Percentiles rank a stretch among this genome's conserved stretches.
Conservation (phyloP, 1,284 basidiomycete genomes). For the Meira miltonrushii region DNA sequence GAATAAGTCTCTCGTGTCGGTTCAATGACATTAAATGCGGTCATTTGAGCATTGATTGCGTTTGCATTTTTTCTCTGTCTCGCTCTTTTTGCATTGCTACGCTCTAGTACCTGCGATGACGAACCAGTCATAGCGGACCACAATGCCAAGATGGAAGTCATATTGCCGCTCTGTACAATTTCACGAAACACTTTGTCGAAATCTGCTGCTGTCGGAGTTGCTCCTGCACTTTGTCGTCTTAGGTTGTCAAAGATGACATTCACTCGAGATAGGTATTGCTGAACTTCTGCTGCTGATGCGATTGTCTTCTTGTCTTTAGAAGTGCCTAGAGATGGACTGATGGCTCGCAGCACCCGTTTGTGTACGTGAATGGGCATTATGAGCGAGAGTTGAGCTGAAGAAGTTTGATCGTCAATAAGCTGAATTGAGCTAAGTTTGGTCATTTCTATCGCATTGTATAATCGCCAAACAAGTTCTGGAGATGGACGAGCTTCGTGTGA, state of each 20-base stretch:
- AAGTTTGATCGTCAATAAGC: constrained; percentile 1
- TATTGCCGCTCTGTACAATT: constrained; percentile 15
- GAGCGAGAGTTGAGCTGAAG: neutral
- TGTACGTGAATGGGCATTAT: constrained; percentile 23
- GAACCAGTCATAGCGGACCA: constrained; percentile 30
- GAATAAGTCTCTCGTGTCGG: constrained; percentile 33
- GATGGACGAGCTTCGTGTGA: constrained; percentile 19
- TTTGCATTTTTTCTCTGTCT: neutral
- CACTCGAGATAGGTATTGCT: neutral
- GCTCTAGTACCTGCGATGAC: neutral
- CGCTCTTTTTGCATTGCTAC: neutral
- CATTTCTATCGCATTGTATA: constrained; percentile 26
- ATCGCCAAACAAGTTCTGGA: constrained; percentile 30
- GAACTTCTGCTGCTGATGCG: constrained; percentile 16
- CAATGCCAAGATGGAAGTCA: constrained; percentile 22
- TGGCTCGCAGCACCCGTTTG: constrained; percentile 28
- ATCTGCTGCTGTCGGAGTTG: neutral
- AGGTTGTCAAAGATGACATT: constrained; percentile 7
- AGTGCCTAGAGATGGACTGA: constrained; percentile 22
- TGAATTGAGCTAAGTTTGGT: constrained; percentile 7
- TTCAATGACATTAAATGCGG: constrained; percentile 10
- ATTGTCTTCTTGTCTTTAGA: neutral
- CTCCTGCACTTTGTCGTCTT: neutral
- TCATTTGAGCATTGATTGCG: neutral
- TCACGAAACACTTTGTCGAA: constrained; percentile 13